Conservation (phyloP, 2,329 filamentous ascomycete genomes). For the Beauveria scarabaeidicola region DNA sequence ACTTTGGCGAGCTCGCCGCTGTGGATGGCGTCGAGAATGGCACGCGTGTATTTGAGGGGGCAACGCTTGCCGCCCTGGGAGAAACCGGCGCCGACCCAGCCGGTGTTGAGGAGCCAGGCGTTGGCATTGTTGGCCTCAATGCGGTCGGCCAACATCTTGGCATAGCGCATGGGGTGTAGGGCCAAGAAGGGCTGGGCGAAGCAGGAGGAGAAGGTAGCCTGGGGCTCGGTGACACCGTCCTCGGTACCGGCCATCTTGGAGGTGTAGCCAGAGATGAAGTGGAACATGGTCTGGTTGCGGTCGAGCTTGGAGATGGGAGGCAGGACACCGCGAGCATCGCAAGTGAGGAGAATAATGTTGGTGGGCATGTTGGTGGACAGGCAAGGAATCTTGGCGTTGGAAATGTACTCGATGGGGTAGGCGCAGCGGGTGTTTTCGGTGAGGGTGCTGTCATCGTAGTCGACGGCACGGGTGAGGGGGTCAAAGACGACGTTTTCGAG, state of each 20-base stretch:
- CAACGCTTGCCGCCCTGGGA: conserved; percentile 91
- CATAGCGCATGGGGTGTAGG: conserved; percentile 98
- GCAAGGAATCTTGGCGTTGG: conserved; percentile 98
- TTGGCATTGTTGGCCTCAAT: conserved; percentile 92
- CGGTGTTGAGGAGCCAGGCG: conserved; percentile 97
- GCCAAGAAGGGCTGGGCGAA: conserved; percentile 99
- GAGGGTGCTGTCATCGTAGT: conserved; percentile 91
- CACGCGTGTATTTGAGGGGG: conserved; percentile 96
- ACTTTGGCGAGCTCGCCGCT: conserved; percentile 86
- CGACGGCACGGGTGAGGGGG: conserved; percentile 76
- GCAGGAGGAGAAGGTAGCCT: conserved; percentile 98
- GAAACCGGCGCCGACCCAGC: conserved; percentile 89
- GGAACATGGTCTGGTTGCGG: conserved; percentile 97
- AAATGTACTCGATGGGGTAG: conserved; percentile 98
- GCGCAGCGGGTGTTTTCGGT: conserved; percentile 98
- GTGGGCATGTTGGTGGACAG: conserved; percentile 76
- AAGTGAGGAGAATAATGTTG: conserved; percentile 98
- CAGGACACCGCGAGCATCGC: conserved; percentile 93
- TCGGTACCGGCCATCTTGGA: conserved; percentile 99
- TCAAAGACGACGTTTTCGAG: conserved; percentile 99
- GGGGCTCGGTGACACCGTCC: conserved; percentile 91
- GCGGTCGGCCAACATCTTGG: conserved; percentile 97
- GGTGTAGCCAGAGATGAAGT: conserved; percentile 99
- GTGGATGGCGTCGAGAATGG: conserved; percentile 97
- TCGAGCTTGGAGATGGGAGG: conserved; percentile 96